Evolutionary conservation across 2,329 filamentous ascomycete genomes (phyloP).

Genomic region (Zymoseptoria crescenta): DNA sequence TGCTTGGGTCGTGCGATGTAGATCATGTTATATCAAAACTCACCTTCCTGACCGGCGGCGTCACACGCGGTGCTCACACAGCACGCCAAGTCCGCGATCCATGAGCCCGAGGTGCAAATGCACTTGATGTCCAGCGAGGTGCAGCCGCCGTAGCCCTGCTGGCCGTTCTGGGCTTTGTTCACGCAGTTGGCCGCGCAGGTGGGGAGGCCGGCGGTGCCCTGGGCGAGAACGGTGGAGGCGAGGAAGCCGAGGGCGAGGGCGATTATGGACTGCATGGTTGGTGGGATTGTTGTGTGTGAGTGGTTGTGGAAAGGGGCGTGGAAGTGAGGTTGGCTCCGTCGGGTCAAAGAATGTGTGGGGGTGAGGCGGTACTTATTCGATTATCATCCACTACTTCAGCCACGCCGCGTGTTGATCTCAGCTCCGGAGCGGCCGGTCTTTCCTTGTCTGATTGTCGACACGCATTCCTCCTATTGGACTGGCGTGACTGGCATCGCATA

Average conservation of each 20-base stretch:
- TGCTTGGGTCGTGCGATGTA: not conserved
- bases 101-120: constrained; percentile 31
- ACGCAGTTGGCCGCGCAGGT: not conserved
- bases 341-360: not conserved
- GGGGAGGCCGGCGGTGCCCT: not conserved
- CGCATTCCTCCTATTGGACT: not conserved
- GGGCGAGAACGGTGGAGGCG: not conserved
- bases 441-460: not conserved
- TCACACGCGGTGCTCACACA: constrained; percentile 31
- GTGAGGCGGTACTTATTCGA: not conserved
- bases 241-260: not conserved
- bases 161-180: not conserved
- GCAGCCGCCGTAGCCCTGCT: constrained; percentile 22
- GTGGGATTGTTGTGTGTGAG: no score
- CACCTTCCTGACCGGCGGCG: constrained; percentile 28
- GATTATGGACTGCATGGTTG: not conserved
- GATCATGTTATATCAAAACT: constrained; percentile 5
- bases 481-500: no score
- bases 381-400: not conserved
- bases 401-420: not conserved
- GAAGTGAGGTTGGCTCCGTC: not conserved
- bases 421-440: not conserved
- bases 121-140: constrained; percentile 30
- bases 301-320: not conserved
- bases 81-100: constrained; percentile 32